Evolutionary conservation across 208 protist genomes (phyloP).

Genomic region (Trypanosoma platydactyli): DNA sequence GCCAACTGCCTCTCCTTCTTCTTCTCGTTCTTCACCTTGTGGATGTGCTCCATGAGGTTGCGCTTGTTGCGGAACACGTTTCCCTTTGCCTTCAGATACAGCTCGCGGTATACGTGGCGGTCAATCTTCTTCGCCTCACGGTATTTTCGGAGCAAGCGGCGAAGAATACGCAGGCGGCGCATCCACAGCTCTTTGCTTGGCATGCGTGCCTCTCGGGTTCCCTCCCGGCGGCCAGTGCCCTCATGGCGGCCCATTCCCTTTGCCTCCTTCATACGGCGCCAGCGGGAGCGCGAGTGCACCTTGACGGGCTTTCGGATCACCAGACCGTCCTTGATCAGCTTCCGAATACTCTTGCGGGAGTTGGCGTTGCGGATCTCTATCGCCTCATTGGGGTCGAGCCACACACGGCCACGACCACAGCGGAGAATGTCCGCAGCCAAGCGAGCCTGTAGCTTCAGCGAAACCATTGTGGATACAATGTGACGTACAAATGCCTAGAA

Average conservation of each 20-base stretch:
- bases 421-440: constrained; percentile 97
- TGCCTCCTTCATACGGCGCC: constrained; percentile 84
- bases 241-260: constrained; percentile 94
- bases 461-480: constrained; percentile 52
- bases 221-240: constrained; percentile 95
- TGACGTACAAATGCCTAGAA: too few relatives aligned
- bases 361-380: constrained; percentile 97
- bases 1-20: constrained; percentile 93
- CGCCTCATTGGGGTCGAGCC: constrained; percentile 98
- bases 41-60: constrained; percentile 98
- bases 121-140: constrained; percentile 98
- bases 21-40: constrained; percentile 97
- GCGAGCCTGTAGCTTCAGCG: constrained; percentile 96
- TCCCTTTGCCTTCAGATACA: constrained; percentile 98
- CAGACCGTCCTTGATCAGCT: constrained; percentile 97
- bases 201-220: constrained; percentile 97
- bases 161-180: constrained; percentile 96
- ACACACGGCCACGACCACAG: constrained; percentile 97
- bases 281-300: constrained; percentile 95
- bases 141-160: constrained; percentile 98
- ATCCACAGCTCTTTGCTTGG: constrained; percentile 98
- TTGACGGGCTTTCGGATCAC: constrained; percentile 97
- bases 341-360: constrained; percentile 96
- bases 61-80: constrained; percentile 99
- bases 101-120: constrained; percentile 96